A percentile compares a stretch with the other conserved stretches of the same genome.
These are phyloP conservation scores for Jatropha multifida DNA, from an alignment of 441 rosid species.

Conservation along the genomic window DNA sequence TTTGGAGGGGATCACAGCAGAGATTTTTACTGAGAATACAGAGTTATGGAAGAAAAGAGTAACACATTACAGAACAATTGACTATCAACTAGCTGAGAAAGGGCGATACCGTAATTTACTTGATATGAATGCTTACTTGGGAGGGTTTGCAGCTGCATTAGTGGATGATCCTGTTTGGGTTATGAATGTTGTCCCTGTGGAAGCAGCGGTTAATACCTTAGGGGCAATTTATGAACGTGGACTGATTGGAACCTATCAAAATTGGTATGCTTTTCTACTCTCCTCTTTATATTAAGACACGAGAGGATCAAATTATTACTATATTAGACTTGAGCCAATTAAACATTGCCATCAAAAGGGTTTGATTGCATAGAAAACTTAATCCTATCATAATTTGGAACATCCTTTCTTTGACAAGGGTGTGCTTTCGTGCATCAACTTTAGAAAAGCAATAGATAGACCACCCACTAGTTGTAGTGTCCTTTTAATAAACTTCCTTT, in stretches of 20 bases:
- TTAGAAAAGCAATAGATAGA: conserved; percentile 15
- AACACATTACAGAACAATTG: conserved; percentile 59
- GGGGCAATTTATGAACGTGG: conserved; percentile 86
- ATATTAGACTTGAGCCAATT: no score
- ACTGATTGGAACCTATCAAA: conserved; percentile 79
- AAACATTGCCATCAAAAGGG: no score
- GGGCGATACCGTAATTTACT: conserved; percentile 71
- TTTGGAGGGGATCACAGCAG: conserved; percentile 53
- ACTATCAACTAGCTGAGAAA: conserved; percentile 51
- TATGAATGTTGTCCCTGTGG: conserved; percentile 79
- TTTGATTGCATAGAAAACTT: no score
- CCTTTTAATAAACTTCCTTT: neutral
- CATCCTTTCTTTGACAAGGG: neutral
- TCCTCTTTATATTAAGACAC: neutral
- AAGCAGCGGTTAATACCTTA: conserved; percentile 52
- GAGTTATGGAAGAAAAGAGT: conserved; percentile 68
- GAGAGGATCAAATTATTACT: neutral
- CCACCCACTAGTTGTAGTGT: neutral
- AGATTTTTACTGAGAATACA: conserved; percentile 41
- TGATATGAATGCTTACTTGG: conserved; percentile 78
- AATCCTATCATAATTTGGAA: no score
- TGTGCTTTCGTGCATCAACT: neutral
- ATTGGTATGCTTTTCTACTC: conserved; percentile 46
- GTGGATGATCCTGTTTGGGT: conserved; percentile 76
- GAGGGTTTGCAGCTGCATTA: conserved; percentile 88